Evolutionary conservation across 2,329 filamentous ascomycete genomes (phyloP).

Genomic region (Colletotrichum limetticola): DNA sequence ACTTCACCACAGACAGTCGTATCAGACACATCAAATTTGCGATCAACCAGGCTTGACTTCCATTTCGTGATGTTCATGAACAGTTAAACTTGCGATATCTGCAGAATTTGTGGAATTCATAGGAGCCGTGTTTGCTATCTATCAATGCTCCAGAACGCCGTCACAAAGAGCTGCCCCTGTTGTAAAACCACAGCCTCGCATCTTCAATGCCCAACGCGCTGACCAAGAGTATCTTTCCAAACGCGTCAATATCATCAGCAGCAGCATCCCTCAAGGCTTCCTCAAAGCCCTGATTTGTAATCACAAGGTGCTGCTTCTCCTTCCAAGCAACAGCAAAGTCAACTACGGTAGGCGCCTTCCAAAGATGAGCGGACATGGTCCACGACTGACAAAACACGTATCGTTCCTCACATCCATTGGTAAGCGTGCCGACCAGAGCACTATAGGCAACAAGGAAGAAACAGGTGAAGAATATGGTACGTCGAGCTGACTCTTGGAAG

Average conservation of each 20-base stretch:
- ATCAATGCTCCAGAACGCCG: too few relatives aligned
- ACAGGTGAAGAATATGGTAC: slow-evolving; percentile 60
- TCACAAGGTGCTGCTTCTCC: slow-evolving; percentile 47
- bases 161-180: slow-evolving; percentile 12
- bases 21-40: not conserved
- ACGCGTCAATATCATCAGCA: slow-evolving; percentile 55
- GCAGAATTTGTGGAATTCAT: not conserved
- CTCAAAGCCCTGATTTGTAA: slow-evolving; percentile 43
- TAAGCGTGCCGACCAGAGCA: slow-evolving; percentile 43
- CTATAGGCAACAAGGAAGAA: slow-evolving; percentile 55
- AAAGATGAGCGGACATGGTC: slow-evolving; percentile 52
- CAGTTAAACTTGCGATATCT: not conserved
- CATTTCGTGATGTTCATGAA: not conserved
- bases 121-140: not conserved
- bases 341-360: slow-evolving; percentile 47
- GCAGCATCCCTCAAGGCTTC: slow-evolving; percentile 46
- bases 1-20: not conserved
- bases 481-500: slow-evolving; percentile 63
- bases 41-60: not conserved
- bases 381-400: slow-evolving; percentile 48
- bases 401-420: slow-evolving; percentile 42
- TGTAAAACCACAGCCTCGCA: slow-evolving; percentile 46
- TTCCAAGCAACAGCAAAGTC: slow-evolving; percentile 52
- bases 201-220: slow-evolving; percentile 45
- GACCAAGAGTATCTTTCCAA: slow-evolving; percentile 51